Base-by-base conservation (phyloP, 2,329 filamentous ascomycete species). In the Alternaria postmessia region DNA sequence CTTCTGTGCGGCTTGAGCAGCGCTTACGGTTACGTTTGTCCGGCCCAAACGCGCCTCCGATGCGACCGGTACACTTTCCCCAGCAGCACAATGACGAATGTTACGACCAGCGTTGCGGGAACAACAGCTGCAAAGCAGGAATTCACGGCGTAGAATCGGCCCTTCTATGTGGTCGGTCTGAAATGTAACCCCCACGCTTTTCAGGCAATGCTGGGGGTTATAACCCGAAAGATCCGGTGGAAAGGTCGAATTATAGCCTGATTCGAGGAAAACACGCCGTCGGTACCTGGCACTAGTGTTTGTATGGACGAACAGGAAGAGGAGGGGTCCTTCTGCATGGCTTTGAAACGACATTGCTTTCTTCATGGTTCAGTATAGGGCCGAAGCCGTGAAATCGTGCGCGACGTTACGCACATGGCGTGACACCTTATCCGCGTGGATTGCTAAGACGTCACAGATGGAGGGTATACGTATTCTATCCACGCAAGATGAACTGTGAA, bases 1-100 rank as follows among this genome's bases (percentile, higher is more conserved):
- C 43, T 42, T 22, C 32, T 11, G 42, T 22, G 41, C 36, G 49
- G 49, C 44, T 57, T 42, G 55, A 30, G n/a, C 38, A 36, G 41
- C 32, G 48, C 8, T 43, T 53, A 30, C 55, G 42, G 54, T 20
- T 57, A 51, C 36, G 36, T 51, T 54, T 26, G 55, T 41, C 55
- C 32, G 42, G 49, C 47, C 42, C 41, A 43, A 32, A 46, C 22
- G 24, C 42, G 41, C 52, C 49, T 59, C 44, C 14, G 53, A 44
- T 30, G 39, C 38, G 38, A 44, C 57, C 57, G 57, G 44, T 34
- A 56, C 32, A 59, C 57, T 42, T 59, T 59, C 57, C 57, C 46
- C 42, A 41, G 30, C 18, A 34, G 34, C 36, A 28, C 39, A 22
- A 56, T 59, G 57, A 59, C 52, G 57, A 48, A 51, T n/a, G 47